phyloP scores from a whole-genome alignment of 768 basidiomycete species.

The Lyophyllum shimeji region DNA sequence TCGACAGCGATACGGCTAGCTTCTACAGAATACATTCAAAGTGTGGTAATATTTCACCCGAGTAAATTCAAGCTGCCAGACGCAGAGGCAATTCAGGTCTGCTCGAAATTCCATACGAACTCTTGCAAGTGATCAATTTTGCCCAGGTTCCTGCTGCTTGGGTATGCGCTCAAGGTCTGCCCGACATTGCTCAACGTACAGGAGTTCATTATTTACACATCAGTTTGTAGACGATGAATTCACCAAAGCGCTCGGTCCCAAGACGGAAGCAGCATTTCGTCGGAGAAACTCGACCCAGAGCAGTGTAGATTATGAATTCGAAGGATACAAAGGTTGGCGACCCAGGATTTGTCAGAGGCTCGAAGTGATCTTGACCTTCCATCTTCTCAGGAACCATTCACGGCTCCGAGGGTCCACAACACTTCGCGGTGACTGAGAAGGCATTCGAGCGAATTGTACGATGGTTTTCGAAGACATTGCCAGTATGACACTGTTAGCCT shows the following conservation, averaged over 20 bases:
- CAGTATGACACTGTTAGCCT: constrained; percentile 13
- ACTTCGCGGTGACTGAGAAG: constrained; percentile 35
- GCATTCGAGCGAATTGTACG: constrained; percentile 40
- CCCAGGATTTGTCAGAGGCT: background rate
- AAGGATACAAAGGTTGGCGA: constrained; percentile 39
- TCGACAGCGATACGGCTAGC: constrained; percentile 36
- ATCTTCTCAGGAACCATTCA: constrained; percentile 38
- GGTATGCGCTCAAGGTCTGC: constrained; percentile 42
- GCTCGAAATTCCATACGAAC: constrained; percentile 3
- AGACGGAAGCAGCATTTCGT: constrained; percentile 37
- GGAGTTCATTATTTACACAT: background rate
- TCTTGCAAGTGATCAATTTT: background rate
- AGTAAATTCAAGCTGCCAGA: constrained; percentile 31
- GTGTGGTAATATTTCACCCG: constrained; percentile 43
- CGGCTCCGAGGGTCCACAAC: constrained; percentile 45
- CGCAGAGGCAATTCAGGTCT: constrained; percentile 33
- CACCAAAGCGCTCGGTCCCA: constrained; percentile 23
- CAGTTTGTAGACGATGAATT: constrained; percentile 34
- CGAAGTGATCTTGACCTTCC: background rate
- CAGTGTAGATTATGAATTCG: constrained; percentile 46
- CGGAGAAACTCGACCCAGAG: constrained; percentile 33
- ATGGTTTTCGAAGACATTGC: constrained; percentile 46
- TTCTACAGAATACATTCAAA: constrained; percentile 33
- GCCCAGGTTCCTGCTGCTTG: constrained; percentile 31
- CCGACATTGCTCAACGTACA: background rate